Conservation (phyloP, 1,284 basidiomycete species). For the Cerioporus squamosus region DNA sequence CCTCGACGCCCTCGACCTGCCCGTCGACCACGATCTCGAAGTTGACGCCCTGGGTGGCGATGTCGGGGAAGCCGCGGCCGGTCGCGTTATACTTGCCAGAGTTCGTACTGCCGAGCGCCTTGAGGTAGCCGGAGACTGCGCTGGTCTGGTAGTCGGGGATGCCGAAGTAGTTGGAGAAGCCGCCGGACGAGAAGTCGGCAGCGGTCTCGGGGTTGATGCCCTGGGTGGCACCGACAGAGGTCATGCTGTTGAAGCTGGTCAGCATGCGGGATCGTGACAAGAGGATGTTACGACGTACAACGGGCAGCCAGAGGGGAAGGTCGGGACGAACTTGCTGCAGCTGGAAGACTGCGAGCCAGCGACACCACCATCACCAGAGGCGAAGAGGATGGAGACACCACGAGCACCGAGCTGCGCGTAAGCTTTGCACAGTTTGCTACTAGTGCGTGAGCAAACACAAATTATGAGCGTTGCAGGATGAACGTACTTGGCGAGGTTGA, state of each 20-base stretch:
- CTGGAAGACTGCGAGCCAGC: slow-evolving; percentile 58
- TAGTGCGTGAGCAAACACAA: not conserved
- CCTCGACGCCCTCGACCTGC: slow-evolving; percentile 48
- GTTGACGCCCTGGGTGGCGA: slow-evolving; percentile 29
- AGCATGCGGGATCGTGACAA: not conserved
- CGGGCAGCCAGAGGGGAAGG: slow-evolving; percentile 66
- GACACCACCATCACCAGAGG: slow-evolving; percentile 66
- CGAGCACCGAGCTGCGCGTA: slow-evolving; percentile 65
- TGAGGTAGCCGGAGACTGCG: slow-evolving; percentile 39
- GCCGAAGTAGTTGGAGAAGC: slow-evolving; percentile 51
- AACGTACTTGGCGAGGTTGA: slow-evolving; percentile 58
- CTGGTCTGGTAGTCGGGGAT: slow-evolving; percentile 42
- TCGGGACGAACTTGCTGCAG: slow-evolving; percentile 59
- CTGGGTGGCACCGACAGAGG: slow-evolving; percentile 61
- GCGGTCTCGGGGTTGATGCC: slow-evolving; percentile 52
- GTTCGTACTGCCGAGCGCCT: slow-evolving; percentile 29
- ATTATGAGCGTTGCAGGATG: slow-evolving; percentile 41
- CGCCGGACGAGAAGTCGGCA: slow-evolving; percentile 44
- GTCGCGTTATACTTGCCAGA: slow-evolving; percentile 29
- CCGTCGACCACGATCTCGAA: slow-evolving; percentile 29
- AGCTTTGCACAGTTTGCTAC: slow-evolving; percentile 48
- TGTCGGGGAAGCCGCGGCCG: slow-evolving; percentile 37
- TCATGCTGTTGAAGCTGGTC: slow-evolving; percentile 41
- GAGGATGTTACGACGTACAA: slow-evolving; percentile 39
- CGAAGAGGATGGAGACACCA: slow-evolving; percentile 68